Evolutionary conservation across 2,329 filamentous ascomycete genomes (phyloP), one percentile per base, ranked within the genome.

Genomic region (Monilinia polystroma): DNA sequence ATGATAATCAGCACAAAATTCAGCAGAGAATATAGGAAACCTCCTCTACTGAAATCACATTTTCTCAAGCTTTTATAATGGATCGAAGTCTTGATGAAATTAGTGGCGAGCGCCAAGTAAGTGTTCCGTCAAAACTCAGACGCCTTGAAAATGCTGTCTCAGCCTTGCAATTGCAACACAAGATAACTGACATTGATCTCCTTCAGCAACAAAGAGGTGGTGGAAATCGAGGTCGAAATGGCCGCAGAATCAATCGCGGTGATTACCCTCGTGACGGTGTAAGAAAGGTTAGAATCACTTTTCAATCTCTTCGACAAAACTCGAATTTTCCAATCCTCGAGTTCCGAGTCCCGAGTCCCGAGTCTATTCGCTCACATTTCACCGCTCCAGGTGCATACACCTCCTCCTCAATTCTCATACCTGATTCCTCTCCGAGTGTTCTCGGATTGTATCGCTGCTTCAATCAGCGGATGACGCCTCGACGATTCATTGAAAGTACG

Each of bases 221-320:
- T 68, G 71, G 74, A 65, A 68, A 69, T 71, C 72, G 74, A 69
- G 73, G 73, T 68, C 71, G 74, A 67, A 74, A 73, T 68, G 73
- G 72, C 62, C 75, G 73, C 66, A 75, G 75, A 71, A 72, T 72
- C 70, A 75, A 62, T 54, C 70, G 75, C 54, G 75, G 70, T 70
- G 82, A 82, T 57, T 89, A 85, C 74, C 90, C 90, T 76, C 89
- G 91, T 80, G 91, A 95, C 81, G 91, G 91, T 80, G 86, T 94
- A 78, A 93, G 89, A 93, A 96, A 96, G 92, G 92, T 94, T 78
- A 56, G 76, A 68, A 14, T 43, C 29, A 26, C 32, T 51, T 20
- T 12, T 4, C 18, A 10, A 18, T 26, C 41, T 63, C 12, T 45
- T 14, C n/a, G 20, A 53, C 4, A 23, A 41, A 6, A 14, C 45